Evolutionary conservation across 1,139 yeast species (phyloP).

Genomic region (Candida pseudoviswanathii): DNA sequence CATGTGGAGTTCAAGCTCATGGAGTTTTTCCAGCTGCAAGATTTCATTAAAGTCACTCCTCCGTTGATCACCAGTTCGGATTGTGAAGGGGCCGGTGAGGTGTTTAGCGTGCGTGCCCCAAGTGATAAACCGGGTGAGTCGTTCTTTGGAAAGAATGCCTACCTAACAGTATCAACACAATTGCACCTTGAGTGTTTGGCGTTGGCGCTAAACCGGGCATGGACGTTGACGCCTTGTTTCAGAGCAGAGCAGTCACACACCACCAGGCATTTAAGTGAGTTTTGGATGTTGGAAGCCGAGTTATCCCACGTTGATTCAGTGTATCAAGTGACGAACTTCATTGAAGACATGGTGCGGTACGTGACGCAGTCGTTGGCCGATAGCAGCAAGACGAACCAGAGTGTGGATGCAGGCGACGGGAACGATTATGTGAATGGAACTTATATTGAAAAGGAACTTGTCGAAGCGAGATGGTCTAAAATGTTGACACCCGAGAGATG

Average conservation of each 20-base stretch:
- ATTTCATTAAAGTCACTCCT: conserved; percentile 75
- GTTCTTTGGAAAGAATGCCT: conserved; percentile 71
- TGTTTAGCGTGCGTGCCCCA: conserved; percentile 54
- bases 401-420: conserved; percentile 28
- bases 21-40: conserved; percentile 53
- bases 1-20: conserved; percentile 56
- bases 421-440: conserved; percentile 47
- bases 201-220: conserved; percentile 74
- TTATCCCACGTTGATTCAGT: conserved; percentile 65
- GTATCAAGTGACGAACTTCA: conserved; percentile 60
- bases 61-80: conserved; percentile 88
- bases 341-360: conserved; percentile 67
- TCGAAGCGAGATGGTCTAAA: conserved; percentile 36
- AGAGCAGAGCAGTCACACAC: conserved; percentile 94
- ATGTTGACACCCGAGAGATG: conserved; percentile 45
- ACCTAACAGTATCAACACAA: conserved; percentile 88
- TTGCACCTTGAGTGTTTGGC: conserved; percentile 84
- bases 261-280: conserved; percentile 87
- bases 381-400: neutral
- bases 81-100: conserved; percentile 98
- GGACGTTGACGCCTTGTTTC: conserved; percentile 91
- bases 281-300: conserved; percentile 98
- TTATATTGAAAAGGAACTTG: conserved; percentile 35
- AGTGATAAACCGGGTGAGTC: conserved; percentile 21
- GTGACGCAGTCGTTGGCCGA: conserved; percentile 43